Conservation (phyloP, 345 rosid species). For the Leavenworthia alabamica region DNA sequence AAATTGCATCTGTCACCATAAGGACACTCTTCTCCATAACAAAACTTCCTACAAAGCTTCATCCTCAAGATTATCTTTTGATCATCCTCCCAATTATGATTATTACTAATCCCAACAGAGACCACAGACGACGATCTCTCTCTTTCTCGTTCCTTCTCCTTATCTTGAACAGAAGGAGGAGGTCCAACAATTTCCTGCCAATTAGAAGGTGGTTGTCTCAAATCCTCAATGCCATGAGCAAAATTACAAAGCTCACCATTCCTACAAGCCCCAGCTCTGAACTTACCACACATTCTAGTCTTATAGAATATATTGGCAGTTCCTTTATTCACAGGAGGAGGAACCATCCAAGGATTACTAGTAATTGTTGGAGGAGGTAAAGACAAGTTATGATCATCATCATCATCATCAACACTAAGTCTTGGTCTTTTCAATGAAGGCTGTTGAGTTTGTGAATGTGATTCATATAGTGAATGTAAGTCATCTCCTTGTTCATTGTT, state of each 20-base stretch:
- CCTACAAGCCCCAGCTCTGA: conserved; percentile 55
- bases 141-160: conserved; percentile 28
- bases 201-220: conserved; percentile 88
- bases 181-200: conserved; percentile 89
- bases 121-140: conserved; percentile 38
- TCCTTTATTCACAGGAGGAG: conserved; percentile 56
- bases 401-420: no score
- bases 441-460: conserved; percentile 22
- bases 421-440: conserved; percentile 62
- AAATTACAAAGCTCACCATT: conserved; percentile 94
- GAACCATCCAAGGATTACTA: conserved; percentile 18
- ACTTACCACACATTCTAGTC: conserved; percentile 80
- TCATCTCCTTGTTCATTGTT: conserved; percentile 43
- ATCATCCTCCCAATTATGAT: conserved; percentile 84
- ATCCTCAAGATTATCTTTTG: conserved; percentile 80
- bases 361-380: conserved; percentile 6
- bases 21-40: conserved; percentile 88
- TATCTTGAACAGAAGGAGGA: conserved; percentile 30
- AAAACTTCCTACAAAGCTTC: conserved; percentile 96
- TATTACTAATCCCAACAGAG: conserved; percentile 8
- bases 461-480: conserved; percentile 35
- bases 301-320: conserved; percentile 74
- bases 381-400: conserved; percentile 43
- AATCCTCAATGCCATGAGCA: conserved; percentile 83
- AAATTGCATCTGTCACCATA: conserved; percentile 93